phyloP scores from a whole-genome alignment of 129 eudicot species.

The Chrysanthemum lavandulifolium region DNA sequence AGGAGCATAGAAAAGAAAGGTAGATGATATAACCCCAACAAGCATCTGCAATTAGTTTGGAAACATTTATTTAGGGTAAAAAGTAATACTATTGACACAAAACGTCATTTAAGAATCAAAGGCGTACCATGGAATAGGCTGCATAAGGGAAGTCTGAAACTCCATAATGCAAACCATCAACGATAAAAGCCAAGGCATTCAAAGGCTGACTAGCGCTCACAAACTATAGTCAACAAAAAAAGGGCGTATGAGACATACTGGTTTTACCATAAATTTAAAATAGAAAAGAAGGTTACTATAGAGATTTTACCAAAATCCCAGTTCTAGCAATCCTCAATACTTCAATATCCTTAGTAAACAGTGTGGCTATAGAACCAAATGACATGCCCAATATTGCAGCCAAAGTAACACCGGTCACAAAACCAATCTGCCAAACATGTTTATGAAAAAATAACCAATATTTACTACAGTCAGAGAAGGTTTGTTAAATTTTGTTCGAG shows the following conservation, averaged over 20 bases:
- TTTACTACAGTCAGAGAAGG: not conserved
- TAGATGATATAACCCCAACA: constrained; percentile 74
- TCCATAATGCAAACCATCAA: constrained; percentile 93
- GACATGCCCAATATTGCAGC: constrained; percentile 69
- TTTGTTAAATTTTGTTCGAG: not conserved
- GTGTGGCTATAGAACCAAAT: constrained; percentile 60
- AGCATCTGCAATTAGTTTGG: constrained; percentile 51
- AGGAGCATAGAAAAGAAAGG: constrained; percentile 70
- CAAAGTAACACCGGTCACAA: constrained; percentile 55
- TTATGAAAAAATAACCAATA: not conserved
- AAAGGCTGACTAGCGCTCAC: constrained; percentile 88
- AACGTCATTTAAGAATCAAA: constrained; percentile 9
- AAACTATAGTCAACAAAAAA: constrained; percentile 48
- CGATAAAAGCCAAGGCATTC: constrained; percentile 85
- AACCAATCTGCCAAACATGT: constrained; percentile 60
- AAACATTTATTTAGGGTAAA: not conserved
- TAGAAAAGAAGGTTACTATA: constrained; percentile 12
- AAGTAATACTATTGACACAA: not conserved
- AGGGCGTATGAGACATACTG: constrained; percentile 1
- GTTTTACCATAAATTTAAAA: not conserved
- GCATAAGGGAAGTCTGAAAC: constrained; percentile 93
- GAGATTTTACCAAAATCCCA: constrained; percentile 60
- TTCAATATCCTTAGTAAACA: constrained; percentile 70
- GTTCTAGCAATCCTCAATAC: constrained; percentile 62
- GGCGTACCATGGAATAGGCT: constrained; percentile 78